Base-by-base conservation (phyloP, 345 rosid genomes). In the Camelina hispida region DNA sequence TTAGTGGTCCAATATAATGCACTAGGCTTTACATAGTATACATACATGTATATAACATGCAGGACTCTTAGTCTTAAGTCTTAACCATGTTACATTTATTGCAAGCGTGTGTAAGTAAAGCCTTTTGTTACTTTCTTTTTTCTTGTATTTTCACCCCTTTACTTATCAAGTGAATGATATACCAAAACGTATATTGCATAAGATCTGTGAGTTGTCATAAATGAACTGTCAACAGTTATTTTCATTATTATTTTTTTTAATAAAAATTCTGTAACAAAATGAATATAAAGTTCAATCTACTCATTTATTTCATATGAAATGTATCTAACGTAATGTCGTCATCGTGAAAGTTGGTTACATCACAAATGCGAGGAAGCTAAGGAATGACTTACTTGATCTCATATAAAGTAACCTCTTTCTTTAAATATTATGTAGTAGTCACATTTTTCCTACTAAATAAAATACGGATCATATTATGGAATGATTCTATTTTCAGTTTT, bases 121-220 rank as follows among this genome's bases (percentile, higher is more conserved):
- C 46, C 54, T 43, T 63, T 42, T 73, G 63, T 62, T 42, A 43
- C 63, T 54, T 69, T 30, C 18, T 15, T 13, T 71, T 59, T 38
- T 48, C 48, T 25, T 35, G 7, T 0, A 59, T 23, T 34, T 58
- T 69, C 64, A 43, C 57, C 46, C 15, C 12, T 72, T 62, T 53
- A 44, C 70, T 73, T 63, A 53, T 55, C 54, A 63, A 73, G 77
- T 73, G 77, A 32, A 73, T 50, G 47, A 10, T 43, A 32, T 60
- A 18, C 60, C 25, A 23, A 50, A 61, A 50, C 61, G 51, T 50
- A 51, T 37, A 61, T 17, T 71, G 76, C 68, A 62, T 51, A 38
- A 61, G 52, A 57, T 69, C 51, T 61, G 51, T 61, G 71, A 73
- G 71, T 73, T 73, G 70, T 54, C 56, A 64, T 73, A 54, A 73